Evolutionary conservation across 148 eudicot species (phyloP).

Genomic region (Cornus controversa): DNA sequence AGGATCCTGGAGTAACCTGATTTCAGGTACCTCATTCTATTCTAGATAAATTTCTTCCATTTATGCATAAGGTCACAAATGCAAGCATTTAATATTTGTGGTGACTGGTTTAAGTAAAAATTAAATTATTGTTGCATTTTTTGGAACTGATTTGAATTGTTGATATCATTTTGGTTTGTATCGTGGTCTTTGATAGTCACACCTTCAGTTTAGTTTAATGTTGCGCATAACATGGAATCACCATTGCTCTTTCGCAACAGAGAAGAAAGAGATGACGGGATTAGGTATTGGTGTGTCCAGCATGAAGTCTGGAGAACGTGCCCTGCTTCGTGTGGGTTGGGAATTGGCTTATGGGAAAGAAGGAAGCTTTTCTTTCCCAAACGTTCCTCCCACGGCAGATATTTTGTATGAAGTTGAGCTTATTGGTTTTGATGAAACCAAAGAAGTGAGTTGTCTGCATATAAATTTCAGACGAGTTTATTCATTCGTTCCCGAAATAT

Average conservation of each 20-base stretch:
- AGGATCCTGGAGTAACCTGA: no score
- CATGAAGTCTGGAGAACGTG: constrained; percentile 95
- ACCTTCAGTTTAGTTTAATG: not conserved
- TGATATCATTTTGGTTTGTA: not conserved
- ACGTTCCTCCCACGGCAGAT: constrained; percentile 94
- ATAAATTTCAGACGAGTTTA: not conserved
- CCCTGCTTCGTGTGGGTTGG: constrained; percentile 85
- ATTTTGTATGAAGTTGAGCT: constrained; percentile 92
- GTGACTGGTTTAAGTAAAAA: no score
- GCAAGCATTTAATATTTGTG: not conserved
- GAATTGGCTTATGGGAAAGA: constrained; percentile 90
- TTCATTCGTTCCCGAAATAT: not conserved
- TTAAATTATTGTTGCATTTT: not conserved
- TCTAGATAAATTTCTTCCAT: no score
- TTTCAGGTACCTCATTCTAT: not conserved
- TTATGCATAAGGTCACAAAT: no score
- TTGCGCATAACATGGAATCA: not conserved
- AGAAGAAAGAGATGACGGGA: constrained; percentile 89
- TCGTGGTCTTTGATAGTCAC: not conserved
- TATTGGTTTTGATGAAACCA: constrained; percentile 93
- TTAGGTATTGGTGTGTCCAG: constrained; percentile 72
- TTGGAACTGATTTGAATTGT: not conserved
- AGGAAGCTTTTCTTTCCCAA: constrained; percentile 96
- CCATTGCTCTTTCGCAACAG: constrained; percentile 35
- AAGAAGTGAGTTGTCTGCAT: constrained; percentile 54